Conservation (phyloP, 2,329 filamentous ascomycete species). For the Ascochyta viciae-villosae region DNA sequence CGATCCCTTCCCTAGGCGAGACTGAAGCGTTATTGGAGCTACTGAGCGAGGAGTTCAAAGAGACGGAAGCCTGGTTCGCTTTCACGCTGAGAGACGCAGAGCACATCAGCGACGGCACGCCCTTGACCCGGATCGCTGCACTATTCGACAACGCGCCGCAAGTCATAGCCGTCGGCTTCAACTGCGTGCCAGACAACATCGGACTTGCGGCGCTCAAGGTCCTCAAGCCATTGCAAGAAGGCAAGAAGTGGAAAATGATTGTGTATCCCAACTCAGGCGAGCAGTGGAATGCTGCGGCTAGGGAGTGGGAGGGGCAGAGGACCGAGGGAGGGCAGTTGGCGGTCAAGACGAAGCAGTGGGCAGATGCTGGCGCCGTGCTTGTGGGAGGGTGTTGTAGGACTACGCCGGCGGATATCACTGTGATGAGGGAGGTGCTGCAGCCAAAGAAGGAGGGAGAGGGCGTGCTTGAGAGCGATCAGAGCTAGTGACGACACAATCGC, state of each 20-base stretch:
- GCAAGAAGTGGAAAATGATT: constrained; percentile 38
- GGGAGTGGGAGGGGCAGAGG: constrained; percentile 45
- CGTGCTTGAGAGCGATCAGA: background rate
- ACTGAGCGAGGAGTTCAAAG: constrained; percentile 48
- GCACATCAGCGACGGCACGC: constrained; percentile 53
- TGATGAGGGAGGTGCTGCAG: constrained; percentile 38
- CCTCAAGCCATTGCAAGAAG: constrained; percentile 29
- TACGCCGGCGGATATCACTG: constrained; percentile 50
- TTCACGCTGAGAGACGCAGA: constrained; percentile 50
- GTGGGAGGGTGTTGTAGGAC: constrained; percentile 59
- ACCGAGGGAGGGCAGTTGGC: constrained; percentile 32
- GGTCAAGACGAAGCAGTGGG: constrained; percentile 44
- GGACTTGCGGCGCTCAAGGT: constrained; percentile 44
- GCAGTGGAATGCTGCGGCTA: constrained; percentile 52
- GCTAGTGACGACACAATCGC: background rate
- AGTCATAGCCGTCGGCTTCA: constrained; percentile 55
- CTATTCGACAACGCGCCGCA: constrained; percentile 39
- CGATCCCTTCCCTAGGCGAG: constrained; percentile 53
- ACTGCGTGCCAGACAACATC: constrained; percentile 51
- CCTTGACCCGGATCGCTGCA: constrained; percentile 40
- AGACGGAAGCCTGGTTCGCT: constrained; percentile 50
- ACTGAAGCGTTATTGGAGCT: constrained; percentile 50
- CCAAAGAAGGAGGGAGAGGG: background rate
- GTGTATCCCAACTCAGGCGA: constrained; percentile 59
- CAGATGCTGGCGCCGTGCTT: constrained; percentile 48